Conservation (phyloP, 768 basidiomycete genomes). For the Plicaturopsis crispa region DNA sequence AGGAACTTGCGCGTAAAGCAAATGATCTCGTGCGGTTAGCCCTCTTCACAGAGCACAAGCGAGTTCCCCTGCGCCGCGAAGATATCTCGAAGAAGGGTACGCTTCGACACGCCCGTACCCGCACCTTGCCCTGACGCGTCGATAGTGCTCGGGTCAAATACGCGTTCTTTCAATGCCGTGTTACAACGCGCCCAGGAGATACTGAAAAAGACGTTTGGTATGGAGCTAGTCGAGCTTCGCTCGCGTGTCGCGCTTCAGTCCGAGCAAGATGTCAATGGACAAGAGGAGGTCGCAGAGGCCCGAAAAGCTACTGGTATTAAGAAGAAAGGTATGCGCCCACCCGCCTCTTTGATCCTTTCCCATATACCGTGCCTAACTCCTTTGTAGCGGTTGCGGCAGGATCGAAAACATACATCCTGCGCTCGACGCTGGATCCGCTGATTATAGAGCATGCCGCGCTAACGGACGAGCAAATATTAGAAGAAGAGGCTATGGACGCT, state of each 20-base stretch:
- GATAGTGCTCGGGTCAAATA: conserved; percentile 38
- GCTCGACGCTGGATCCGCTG: conserved; percentile 56
- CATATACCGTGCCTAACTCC: neutral
- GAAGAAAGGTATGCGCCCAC: conserved; percentile 49
- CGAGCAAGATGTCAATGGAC: conserved; percentile 26
- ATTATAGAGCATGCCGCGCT: conserved; percentile 57
- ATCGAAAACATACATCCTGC: conserved; percentile 78
- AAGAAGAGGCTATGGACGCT: conserved; percentile 42
- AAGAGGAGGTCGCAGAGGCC: conserved; percentile 35
- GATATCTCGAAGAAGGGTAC: conserved; percentile 83
- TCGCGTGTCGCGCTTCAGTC: conserved; percentile 49
- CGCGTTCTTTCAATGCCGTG: conserved; percentile 59
- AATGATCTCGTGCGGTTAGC: conserved; percentile 73
- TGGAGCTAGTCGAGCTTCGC: conserved; percentile 80
- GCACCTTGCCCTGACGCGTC: neutral
- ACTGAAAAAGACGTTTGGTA: conserved; percentile 61
- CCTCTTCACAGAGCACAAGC: conserved; percentile 71
- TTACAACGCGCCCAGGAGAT: conserved; percentile 57
- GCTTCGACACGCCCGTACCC: neutral
- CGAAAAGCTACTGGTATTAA: conserved; percentile 48
- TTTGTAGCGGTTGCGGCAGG: conserved; percentile 44
- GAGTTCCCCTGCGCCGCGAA: conserved; percentile 62
- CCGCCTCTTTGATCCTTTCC: neutral
- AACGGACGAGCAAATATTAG: conserved; percentile 31
- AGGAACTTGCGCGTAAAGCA: conserved; percentile 65